Percentiles rank a stretch among this genome's conserved stretches.
These are phyloP conservation scores for Orbilia oligospora DNA, from an alignment of 2,329 filamentous ascomycete species.

Conservation along the genomic window DNA sequence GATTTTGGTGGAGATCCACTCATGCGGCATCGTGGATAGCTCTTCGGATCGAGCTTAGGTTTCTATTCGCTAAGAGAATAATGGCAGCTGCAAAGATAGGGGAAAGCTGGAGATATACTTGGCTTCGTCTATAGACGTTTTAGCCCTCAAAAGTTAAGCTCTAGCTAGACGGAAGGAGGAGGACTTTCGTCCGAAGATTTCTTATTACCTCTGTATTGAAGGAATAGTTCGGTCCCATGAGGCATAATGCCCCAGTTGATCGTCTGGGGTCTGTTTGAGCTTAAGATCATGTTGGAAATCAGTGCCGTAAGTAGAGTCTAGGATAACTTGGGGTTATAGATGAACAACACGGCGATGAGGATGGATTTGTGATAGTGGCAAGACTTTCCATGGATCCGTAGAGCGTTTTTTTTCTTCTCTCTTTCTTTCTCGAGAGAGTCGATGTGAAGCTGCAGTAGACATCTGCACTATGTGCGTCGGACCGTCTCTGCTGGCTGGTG, in stretches of 20 bases:
- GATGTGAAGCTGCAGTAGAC: constrained; percentile 33
- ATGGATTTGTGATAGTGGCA: constrained; percentile 42
- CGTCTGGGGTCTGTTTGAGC: constrained; percentile 48
- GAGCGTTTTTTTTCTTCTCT: constrained; percentile 22
- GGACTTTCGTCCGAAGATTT: constrained; percentile 42
- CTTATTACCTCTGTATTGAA: neutral
- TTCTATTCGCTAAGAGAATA: constrained; percentile 18
- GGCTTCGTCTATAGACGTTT: constrained; percentile 31
- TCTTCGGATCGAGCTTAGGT: constrained; percentile 27
- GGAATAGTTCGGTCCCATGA: constrained; percentile 5
- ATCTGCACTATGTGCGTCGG: constrained; percentile 44
- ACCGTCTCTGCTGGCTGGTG: constrained; percentile 36
- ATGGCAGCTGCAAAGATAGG: constrained; percentile 11
- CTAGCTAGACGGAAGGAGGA: constrained; percentile 30
- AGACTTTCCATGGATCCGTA: constrained; percentile 25
- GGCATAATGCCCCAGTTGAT: constrained; percentile 19
- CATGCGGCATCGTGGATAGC: constrained; percentile 43
- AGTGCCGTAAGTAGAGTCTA: constrained; percentile 16
- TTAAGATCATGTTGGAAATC: constrained; percentile 22
- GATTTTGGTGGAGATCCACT: constrained; percentile 39
- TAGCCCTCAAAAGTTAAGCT: constrained; percentile 7
- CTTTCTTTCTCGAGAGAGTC: no score
- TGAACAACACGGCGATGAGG: constrained; percentile 15
- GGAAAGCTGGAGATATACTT: constrained; percentile 26
- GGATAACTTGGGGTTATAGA: constrained; percentile 15